Conservation (phyloP, 768 basidiomycete genomes). For the Phaeotremella fagi region DNA sequence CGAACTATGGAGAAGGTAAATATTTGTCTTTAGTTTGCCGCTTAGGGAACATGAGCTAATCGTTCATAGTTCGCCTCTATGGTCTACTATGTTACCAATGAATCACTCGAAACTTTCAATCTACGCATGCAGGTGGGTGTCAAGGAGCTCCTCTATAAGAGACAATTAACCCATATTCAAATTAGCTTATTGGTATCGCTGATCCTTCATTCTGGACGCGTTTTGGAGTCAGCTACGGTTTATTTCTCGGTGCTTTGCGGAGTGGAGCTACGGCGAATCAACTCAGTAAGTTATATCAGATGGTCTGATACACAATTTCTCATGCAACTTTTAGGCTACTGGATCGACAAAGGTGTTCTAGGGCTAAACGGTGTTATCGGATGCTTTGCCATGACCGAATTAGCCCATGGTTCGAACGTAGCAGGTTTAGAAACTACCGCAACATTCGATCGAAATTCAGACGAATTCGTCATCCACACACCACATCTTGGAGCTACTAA, state of each 20-base stretch:
- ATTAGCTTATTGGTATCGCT: slow-evolving; percentile 44
- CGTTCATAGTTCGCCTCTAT: slow-evolving; percentile 44
- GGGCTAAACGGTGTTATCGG: slow-evolving; percentile 52
- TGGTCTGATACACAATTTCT: neutral
- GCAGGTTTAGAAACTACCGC: slow-evolving; percentile 53
- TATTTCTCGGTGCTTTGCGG: slow-evolving; percentile 50
- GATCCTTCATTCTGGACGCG: slow-evolving; percentile 52
- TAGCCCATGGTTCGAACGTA: slow-evolving; percentile 50
- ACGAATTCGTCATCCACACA: slow-evolving; percentile 52
- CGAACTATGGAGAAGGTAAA: slow-evolving; percentile 50
- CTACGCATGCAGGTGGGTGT: slow-evolving; percentile 49
- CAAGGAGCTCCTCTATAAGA: neutral
- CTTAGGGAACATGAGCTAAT: slow-evolving; percentile 2
- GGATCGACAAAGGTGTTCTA: slow-evolving; percentile 51
- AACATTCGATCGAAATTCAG: slow-evolving; percentile 49
- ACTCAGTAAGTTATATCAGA: slow-evolving; percentile 31
- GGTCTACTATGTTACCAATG: slow-evolving; percentile 51
- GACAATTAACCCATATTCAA: neutral
- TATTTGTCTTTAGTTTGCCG: neutral
- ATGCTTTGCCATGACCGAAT: slow-evolving; percentile 49
- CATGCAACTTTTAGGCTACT: slow-evolving; percentile 37
- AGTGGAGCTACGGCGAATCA: slow-evolving; percentile 50
- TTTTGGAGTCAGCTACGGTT: slow-evolving; percentile 49
- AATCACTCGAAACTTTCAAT: slow-evolving; percentile 49
- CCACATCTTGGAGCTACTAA: slow-evolving; percentile 51